Evolutionary conservation across 1,139 yeast genomes (phyloP), one percentile per base, ranked within the genome.

Genomic region (Spathaspora sp.): DNA sequence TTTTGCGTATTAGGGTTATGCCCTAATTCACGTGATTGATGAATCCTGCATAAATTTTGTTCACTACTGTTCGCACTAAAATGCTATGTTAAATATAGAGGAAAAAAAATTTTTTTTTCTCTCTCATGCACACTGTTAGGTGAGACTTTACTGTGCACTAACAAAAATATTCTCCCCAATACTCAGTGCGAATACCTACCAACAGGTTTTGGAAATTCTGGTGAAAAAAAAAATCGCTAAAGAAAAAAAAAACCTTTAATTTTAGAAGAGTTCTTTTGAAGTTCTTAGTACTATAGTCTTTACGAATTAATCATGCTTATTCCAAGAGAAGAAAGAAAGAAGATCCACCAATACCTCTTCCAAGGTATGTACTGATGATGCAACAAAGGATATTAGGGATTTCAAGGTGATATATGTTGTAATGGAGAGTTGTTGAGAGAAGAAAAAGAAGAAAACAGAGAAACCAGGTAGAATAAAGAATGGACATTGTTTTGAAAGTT

Each of bases 261-360:
- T n/a, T 20, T 20, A 20, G 23, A 42, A 17, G 18, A 26, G 31
- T 42, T 42, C 44, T 42, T 42, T 42, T 31, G 16, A 27, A 27
- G 15, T 42, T 26, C 8, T 17, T 38, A 37, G 41, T 27, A 42
- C 23, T 39, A 42, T 42, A 42, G 44, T 42, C 44, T 42, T 38
- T 34, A 20, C 38, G 44, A 24, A 41, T 58, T 56, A 66, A 88
- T 71, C 74, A 93, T 93, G 99, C 87, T 93, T 83, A 93, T 93
- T 85, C 98, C 99, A 81, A 91, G 89, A 83, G 96, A 89, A 81
- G 98, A 93, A 79, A 91, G 99, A 86, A 89, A 89, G 84, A 89
- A 89, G 93, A 93, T 93, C 78, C 96, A 89, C 95, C 89, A 86
- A 79, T 86, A 91, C 88, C 95, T 93, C 81, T 91, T 90, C 89